A percentile compares a stretch with the other conserved stretches of the same genome.
phyloP scores from a whole-genome alignment of 805 yeast genomes.

The Wickerhamomyces kurtzmanii region DNA sequence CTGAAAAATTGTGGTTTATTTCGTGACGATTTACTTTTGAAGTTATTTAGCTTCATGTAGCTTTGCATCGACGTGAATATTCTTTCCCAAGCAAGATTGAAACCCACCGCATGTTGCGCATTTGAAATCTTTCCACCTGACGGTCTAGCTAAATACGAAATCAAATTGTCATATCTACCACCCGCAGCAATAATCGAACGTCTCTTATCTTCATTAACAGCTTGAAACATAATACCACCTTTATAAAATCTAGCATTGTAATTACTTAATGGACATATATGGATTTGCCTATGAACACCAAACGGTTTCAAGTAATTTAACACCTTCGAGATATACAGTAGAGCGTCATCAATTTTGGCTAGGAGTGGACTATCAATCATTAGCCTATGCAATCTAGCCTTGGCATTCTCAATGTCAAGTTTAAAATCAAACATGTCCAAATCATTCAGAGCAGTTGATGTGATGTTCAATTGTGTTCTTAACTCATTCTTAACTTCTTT shows the following conservation, averaged over 20 bases:
- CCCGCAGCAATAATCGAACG: conserved; percentile 69
- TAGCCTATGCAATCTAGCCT: conserved; percentile 49
- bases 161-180: conserved; percentile 80
- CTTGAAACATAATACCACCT: conserved; percentile 84
- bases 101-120: conserved; percentile 69
- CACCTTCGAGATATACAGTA: conserved; percentile 54
- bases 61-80: conserved; percentile 41
- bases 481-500: conserved; percentile 48
- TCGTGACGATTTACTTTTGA: conserved; percentile 9
- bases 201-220: conserved; percentile 54
- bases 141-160: conserved; percentile 55
- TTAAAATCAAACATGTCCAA: conserved; percentile 73
- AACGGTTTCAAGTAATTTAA: conserved; percentile 41
- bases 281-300: conserved; percentile 48
- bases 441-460: conserved; percentile 77
- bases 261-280: conserved; percentile 74
- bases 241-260: conserved; percentile 73
- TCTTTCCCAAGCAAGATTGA: conserved; percentile 70
- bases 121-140: conserved; percentile 23
- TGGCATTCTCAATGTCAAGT: conserved; percentile 55
- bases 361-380: conserved; percentile 69
- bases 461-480: conserved; percentile 59
- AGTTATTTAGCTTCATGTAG: conserved; percentile 26
- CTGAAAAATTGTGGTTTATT: conserved; percentile 23
- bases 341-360: conserved; percentile 48